Base-by-base conservation (phyloP, 2,329 filamentous ascomycete species). In the Trichothecium roseum region DNA sequence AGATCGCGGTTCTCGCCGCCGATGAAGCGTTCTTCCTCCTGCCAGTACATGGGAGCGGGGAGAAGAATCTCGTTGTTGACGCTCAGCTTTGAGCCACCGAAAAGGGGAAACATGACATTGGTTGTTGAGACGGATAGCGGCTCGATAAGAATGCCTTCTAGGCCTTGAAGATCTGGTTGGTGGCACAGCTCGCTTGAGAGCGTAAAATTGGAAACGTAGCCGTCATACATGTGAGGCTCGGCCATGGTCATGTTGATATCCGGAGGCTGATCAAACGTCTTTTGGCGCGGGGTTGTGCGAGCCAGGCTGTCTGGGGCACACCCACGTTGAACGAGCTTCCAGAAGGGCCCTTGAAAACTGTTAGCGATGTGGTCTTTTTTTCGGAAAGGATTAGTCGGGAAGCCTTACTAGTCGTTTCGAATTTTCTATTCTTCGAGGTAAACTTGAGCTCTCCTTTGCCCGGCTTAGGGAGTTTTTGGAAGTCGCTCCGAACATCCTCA, bases 61-160 rank as follows among this genome's bases (percentile, higher is more conserved):
- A 83, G 69, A 12, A 82, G 62, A 40, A 83, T 81, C 44, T 83
- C 78, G 48, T 78, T 82, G 59, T 83, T 82, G 42, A 79, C 69
- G 14, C 69, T 68, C 27, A 81, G 62, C 49, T 83, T 83, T 55
- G 76, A 81, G 40, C 78, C 78, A 30, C 77, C 72, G 42, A 84
- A 82, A 49, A 84, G 63, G 15, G 78, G 78, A 30, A 80, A 68
- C 14, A 82, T 55, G 5, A 68, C 62, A 40, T 68, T 68, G 28
- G 73, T 78, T 2, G 73, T 63, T 2, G 67, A 62, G 1, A 71
- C 68, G 9, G 68, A 69, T 16, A 78, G 60, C 0, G 76, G 73
- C 32, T 71, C 64, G 47, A 80, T 77, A 31, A 83, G 66, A 44
- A 81, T 72, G 29, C 79, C 78, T 43, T 81, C 73, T 3, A 79